Conservation (phyloP, 257 asterid genomes). For the Sherardia arvensis region DNA sequence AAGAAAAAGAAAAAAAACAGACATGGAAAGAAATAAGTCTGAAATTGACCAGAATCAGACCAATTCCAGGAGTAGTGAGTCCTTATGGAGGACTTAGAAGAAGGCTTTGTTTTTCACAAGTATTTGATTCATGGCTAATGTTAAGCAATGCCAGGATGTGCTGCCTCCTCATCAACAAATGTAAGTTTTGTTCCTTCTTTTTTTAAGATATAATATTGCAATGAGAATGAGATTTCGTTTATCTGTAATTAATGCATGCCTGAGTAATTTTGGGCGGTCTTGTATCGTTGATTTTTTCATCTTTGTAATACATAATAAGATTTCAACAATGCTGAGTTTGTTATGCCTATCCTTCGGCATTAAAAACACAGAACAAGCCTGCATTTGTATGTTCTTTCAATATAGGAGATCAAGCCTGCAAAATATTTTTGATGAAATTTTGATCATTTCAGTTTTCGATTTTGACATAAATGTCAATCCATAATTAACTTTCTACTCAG, state of each 20-base stretch:
- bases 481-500: too few relatives aligned
- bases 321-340: neutral
- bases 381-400: neutral
- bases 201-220: neutral
- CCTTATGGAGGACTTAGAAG: neutral
- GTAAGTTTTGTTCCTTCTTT: too few relatives aligned
- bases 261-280: neutral
- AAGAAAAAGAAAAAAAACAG: neutral
- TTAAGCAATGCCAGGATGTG: conserved; percentile 1
- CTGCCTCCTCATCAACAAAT: conserved; percentile 13
- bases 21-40: neutral
- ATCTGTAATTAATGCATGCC: neutral
- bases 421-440: too few relatives aligned
- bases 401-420: too few relatives aligned
- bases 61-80: neutral
- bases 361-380: neutral
- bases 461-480: too few relatives aligned
- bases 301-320: neutral
- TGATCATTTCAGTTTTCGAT: too few relatives aligned
- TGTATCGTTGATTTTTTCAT: too few relatives aligned
- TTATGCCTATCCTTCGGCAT: neutral
- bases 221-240: neutral
- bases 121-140: conserved; percentile 12
- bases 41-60: conserved; percentile 7
- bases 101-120: neutral